Conservation (phyloP, 345 rosid species). For the Isatis tinctoria region DNA sequence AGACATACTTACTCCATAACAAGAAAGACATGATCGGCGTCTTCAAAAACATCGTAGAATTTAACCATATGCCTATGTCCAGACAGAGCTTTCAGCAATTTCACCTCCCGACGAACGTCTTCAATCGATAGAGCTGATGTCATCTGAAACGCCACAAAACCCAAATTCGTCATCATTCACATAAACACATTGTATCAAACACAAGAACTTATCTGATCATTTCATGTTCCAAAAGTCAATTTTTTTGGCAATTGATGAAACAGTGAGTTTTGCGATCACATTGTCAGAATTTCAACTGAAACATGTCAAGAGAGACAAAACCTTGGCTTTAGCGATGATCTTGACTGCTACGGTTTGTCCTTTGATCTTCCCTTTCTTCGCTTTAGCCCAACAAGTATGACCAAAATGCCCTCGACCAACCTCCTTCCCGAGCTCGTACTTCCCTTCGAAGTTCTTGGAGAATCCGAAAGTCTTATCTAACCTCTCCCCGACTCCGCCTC, state of each 20-base stretch:
- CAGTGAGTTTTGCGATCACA: background rate
- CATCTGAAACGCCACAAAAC: constrained; percentile 59
- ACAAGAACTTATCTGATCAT: background rate
- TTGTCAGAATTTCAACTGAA: background rate
- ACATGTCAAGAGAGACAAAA: background rate
- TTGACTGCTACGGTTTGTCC: constrained; percentile 85
- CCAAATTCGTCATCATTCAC: background rate
- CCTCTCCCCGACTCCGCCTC: constrained; percentile 27
- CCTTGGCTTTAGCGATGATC: constrained; percentile 92
- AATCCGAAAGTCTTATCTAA: constrained; percentile 90
- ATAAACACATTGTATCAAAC: background rate
- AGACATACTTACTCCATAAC: constrained; percentile 84
- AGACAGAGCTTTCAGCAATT: constrained; percentile 72
- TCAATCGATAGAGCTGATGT: constrained; percentile 76
- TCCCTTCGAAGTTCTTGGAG: constrained; percentile 63
- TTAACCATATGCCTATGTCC: constrained; percentile 78
- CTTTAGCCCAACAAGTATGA: constrained; percentile 88
- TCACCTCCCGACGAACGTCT: constrained; percentile 96
- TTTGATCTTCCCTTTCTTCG: constrained; percentile 76
- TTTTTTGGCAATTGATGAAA: background rate
- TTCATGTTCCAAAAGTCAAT: background rate
- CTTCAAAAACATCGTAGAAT: constrained; percentile 86
- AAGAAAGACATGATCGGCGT: constrained; percentile 66
- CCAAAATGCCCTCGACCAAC: constrained; percentile 98
- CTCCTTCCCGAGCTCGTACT: constrained; percentile 81